Evolutionary conservation across 306 rosid genomes (phyloP), one percentile per base, ranked within the genome.

Genomic region (Malus fusca): DNA sequence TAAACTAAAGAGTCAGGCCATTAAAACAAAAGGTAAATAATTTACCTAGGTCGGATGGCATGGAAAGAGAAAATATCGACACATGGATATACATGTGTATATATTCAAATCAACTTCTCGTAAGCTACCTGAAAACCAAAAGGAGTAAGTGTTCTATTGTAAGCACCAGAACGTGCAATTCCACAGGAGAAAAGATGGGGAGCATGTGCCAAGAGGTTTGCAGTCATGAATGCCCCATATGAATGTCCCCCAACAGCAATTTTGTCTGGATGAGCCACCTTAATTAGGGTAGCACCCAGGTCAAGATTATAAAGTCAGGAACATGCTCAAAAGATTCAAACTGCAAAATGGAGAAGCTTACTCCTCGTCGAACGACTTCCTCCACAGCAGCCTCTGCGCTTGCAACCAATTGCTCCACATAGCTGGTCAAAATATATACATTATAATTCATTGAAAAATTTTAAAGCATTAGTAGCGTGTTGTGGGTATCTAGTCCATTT

Each of bases 161-260:
- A 95, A 77, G 99, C 99, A 81, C 99, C 99, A 74, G 99, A 95
- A 48, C 99, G 99, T 79, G 99, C 99, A 87, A 95, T 74, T 72
- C 99, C 99, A 81, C 99, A 95, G 79, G 96, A 83, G 85, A 95
- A 95, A 79, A 95, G 96, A 86, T 95, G 99, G 73, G 99, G 93
- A 60, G 99, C 99, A 67, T 92, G 99, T 42, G 97, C 99, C 73
- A 95, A 84, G 69, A 95, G 99, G 84, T 95, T 95, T 77, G 99
- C 99, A 77, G 97, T 89, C 99, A 95, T 95, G 87, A 95, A 95
- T 6, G 99, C 99, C 68, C 99, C 99, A 76, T 95, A 95, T 80
- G 99, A 95, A 83, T 95, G 97, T 84, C 99, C 99, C 66, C 99
- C 99, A 76, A 95, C 84, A 78, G 97, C 97, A 80, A 95, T 90